Percentiles rank a stretch among this genome's conserved stretches.
These are phyloP conservation scores for Termitomyces sp. DNA, from an alignment of 1,284 basidiomycete genomes.

Conservation along the genomic window DNA sequence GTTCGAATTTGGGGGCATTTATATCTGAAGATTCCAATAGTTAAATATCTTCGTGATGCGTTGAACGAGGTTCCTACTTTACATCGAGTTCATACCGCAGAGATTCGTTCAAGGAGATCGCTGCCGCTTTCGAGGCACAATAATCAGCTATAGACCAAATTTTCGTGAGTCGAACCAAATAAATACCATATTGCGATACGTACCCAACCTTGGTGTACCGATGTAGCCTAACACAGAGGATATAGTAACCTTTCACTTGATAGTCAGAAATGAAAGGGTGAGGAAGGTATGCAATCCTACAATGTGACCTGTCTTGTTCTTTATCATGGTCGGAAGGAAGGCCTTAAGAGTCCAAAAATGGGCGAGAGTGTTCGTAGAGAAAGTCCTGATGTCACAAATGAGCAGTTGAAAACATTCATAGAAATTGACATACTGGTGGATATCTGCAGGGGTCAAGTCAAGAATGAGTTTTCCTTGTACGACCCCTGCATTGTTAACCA, in stretches of 20 bases:
- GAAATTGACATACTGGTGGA: conserved; percentile 63
- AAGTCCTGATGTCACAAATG: conserved; percentile 54
- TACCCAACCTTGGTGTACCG: conserved; percentile 78
- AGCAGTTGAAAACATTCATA: not conserved
- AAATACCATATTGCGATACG: conserved; percentile 24
- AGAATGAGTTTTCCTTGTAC: conserved; percentile 85
- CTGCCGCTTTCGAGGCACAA: conserved; percentile 82
- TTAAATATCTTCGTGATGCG: conserved; percentile 2
- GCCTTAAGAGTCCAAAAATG: conserved; percentile 91
- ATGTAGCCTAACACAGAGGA: conserved; percentile 76
- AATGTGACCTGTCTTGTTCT: conserved; percentile 76
- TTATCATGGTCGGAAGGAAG: conserved; percentile 90
- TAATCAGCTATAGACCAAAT: conserved; percentile 66
- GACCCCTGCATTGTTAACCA: conserved; percentile 96
- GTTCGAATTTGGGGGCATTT: conserved; percentile 71
- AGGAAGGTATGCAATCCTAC: conserved; percentile 35
- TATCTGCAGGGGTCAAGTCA: conserved; percentile 72
- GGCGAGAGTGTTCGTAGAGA: conserved; percentile 83
- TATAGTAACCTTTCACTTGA: conserved; percentile 58
- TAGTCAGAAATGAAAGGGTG: conserved; percentile 3
- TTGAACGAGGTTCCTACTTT: conserved; percentile 32
- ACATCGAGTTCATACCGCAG: conserved; percentile 83
- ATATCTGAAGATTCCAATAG: conserved; percentile 46
- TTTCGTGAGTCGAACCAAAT: conserved; percentile 1
- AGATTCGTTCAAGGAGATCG: conserved; percentile 72